Conservation (phyloP, 148 eudicot species). For the Amaranthus palmeri region DNA sequence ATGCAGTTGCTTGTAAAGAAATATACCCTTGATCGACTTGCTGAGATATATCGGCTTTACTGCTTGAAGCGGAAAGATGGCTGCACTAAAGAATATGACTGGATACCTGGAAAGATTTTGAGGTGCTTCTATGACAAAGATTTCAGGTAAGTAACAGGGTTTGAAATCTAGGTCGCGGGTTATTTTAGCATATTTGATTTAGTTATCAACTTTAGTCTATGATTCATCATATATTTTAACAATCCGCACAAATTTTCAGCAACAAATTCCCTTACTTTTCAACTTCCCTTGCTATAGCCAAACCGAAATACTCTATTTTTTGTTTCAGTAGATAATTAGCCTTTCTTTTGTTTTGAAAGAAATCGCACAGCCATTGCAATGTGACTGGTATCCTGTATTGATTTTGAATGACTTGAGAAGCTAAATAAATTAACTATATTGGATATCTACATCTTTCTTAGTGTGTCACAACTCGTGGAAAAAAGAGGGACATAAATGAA, state of each 20-base stretch:
- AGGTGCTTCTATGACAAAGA: constrained; percentile 94
- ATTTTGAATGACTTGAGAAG: too few species aligned
- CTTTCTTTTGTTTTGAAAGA: not conserved
- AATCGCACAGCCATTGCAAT: too few species aligned
- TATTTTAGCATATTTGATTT: not conserved
- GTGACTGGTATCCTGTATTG: too few species aligned
- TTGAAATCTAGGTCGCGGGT: not conserved
- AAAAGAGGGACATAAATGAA: too few species aligned
- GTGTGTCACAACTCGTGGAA: too few species aligned
- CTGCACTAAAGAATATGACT: constrained; percentile 47
- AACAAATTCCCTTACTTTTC: not conserved
- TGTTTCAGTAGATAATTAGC: not conserved
- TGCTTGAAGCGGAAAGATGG: constrained; percentile 44
- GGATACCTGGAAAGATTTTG: constrained; percentile 92
- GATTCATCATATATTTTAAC: not conserved
- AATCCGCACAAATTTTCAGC: not conserved
- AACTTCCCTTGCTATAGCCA: not conserved
- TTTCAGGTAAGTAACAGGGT: constrained; percentile 53
- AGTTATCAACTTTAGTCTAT: not conserved
- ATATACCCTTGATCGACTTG: constrained; percentile 86
- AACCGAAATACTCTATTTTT: not conserved
- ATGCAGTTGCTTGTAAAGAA: constrained; percentile 80
- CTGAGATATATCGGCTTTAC: constrained; percentile 62
- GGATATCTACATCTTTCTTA: too few species aligned
- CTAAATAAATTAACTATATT: too few species aligned